phyloP scores from a whole-genome alignment of 495 filamentous ascomycete species.

The Penicillium parvum region DNA sequence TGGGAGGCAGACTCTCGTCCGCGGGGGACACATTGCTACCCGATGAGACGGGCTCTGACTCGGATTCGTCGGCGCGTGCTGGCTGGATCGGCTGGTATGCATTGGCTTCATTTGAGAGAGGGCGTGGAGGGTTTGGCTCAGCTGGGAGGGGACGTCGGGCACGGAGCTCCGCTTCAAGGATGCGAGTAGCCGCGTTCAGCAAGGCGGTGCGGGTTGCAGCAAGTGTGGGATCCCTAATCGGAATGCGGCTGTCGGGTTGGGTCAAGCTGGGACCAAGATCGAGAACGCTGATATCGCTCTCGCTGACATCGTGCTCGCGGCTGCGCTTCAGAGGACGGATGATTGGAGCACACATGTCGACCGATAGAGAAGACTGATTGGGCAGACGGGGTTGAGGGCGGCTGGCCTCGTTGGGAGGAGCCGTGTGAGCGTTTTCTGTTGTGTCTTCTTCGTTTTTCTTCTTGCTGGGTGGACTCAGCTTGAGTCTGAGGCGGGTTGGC shows the following conservation, averaged over 20 bases:
- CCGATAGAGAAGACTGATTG: not conserved
- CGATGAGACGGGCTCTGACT: slow-evolving; percentile 11
- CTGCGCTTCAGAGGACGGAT: not conserved
- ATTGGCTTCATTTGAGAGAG: not conserved
- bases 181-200: not conserved
- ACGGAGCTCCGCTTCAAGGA: no score
- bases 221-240: not conserved
- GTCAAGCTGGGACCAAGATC: slow-evolving; percentile 21
- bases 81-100: not conserved
- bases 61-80: slow-evolving; percentile 3
- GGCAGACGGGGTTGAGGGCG: not conserved
- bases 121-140: not conserved
- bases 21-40: slow-evolving; percentile 6
- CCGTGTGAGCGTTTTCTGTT: not conserved
- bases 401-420: not conserved
- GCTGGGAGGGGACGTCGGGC: no score
- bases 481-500: not conserved
- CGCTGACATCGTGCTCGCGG: slow-evolving; percentile 4
- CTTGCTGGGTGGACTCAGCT: not conserved
- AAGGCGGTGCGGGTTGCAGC: not conserved
- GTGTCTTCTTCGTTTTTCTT: not conserved
- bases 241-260: not conserved
- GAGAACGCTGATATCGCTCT: slow-evolving; percentile 30
- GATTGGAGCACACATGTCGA: not conserved
- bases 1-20: not conserved